A percentile compares a stretch with the other conserved stretches of the same genome.
phyloP scores from a whole-genome alignment of 306 rosid species.

The Astragalus glycyphyllos region DNA sequence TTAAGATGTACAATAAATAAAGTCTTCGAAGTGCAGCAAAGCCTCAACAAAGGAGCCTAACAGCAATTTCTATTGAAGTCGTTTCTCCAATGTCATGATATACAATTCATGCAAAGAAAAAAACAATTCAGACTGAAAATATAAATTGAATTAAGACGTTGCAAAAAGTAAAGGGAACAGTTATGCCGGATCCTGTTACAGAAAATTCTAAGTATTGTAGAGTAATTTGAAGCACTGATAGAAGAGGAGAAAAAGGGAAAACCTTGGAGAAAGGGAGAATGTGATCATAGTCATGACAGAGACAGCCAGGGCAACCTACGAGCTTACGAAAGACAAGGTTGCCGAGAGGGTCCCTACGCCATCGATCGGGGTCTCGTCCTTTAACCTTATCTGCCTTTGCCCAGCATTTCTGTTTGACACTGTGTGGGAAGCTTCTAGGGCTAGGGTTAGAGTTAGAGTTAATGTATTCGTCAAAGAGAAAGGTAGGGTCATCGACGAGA shows the following conservation, averaged over 20 bases:
- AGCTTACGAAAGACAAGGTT: conserved; percentile 85
- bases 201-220: neutral
- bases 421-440: conserved; percentile 78
- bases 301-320: conserved; percentile 89
- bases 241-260: neutral
- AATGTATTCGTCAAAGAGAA: conserved; percentile 41
- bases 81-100: neutral
- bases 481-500: conserved; percentile 42
- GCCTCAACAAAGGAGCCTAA: neutral
- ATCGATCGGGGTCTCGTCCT: conserved; percentile 92
- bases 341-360: conserved; percentile 90
- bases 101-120: no score
- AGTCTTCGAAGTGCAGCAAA: neutral
- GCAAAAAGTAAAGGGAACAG: neutral
- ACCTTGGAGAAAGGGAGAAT: conserved; percentile 92
- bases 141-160: neutral
- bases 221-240: neutral
- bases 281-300: conserved; percentile 93
- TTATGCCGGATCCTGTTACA: neutral
- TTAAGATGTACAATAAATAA: neutral
- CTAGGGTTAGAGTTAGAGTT: conserved; percentile 44
- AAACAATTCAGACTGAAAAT: no score
- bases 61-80: neutral
- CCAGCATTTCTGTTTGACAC: conserved; percentile 87
- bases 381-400: conserved; percentile 80